Evolutionary conservation across 2,329 filamentous ascomycete genomes (phyloP), one percentile per base, ranked within the genome.

Genomic region (Pyrenophora teres): DNA sequence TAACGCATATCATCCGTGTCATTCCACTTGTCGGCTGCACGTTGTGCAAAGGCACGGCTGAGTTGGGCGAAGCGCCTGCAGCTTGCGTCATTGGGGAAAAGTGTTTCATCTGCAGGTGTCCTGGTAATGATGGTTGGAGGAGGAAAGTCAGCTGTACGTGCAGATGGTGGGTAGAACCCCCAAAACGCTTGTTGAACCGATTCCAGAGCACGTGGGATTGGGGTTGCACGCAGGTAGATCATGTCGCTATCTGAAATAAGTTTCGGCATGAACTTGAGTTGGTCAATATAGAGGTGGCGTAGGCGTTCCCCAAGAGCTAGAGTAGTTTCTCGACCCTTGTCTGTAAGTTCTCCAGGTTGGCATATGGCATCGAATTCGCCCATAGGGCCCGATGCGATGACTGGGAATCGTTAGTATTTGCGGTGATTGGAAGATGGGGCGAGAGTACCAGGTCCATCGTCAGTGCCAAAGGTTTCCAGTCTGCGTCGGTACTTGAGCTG

Each of bases 1-100:
- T 96, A 92, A 27, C 83, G 82, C 87, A 97, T 93, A 52, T 97
- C 90, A 12, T 87, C 81, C 0, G 88, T 84, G 31, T 78, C 74
- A 47, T 81, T 81, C 77, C 77, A 80, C 12, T 73, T 64, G 18
- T 78, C 69, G 4, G 79, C 78, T 8, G 78, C 69, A 3, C 79
- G 70, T 35, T 78, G 73, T 4, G 77, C 78, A 48, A 81, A 81
- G 4, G 76, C 77, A 13, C 75, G 71, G 25, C 74, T 74, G 3
- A 81, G 68, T 49, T 80, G 76, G 1, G 71, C 76, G 42, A 81
- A 80, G 12, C 79, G 74, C 48, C 77, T 71, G 52, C 79, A 81
- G 31, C 73, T 76, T 18, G 74, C 73, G 49, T 80, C 78, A 45
- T 81, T 81, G 18, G 79, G 79, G 51, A 76, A 81, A 0, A 81